These are phyloP conservation scores for Immersiporthe knoxdaviesiana DNA, from an alignment of 2,329 filamentous ascomycete genomes.

Conservation along the genomic window DNA sequence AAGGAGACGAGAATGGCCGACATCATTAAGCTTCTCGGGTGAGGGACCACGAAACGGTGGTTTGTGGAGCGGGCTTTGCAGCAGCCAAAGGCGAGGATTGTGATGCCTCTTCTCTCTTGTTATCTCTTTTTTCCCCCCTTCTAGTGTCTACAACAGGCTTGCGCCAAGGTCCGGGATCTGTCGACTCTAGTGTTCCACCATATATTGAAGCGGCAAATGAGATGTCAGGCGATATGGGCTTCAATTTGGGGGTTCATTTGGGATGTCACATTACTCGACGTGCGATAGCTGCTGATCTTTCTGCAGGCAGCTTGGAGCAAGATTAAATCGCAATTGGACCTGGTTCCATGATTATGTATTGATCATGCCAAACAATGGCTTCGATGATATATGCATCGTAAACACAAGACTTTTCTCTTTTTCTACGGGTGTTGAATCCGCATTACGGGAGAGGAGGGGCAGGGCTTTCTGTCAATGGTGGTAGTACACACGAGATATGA, in stretches of 20 bases:
- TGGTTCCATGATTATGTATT: neutral
- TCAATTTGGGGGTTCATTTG: neutral
- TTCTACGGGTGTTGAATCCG: neutral
- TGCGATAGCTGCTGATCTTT: neutral
- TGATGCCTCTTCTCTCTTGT: neutral
- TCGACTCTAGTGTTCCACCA: neutral
- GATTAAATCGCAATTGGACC: neutral
- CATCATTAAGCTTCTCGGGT: conserved; percentile 51
- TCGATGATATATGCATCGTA: neutral
- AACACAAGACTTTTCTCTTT: neutral
- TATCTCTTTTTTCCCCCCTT: neutral
- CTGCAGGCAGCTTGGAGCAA: neutral
- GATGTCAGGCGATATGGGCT: neutral
- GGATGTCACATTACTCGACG: neutral
- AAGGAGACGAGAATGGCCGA: conserved; percentile 63
- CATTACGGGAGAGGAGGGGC: neutral
- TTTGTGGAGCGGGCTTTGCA: neutral
- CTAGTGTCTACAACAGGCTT: neutral
- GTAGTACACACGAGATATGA: neutral
- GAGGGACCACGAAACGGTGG: neutral
- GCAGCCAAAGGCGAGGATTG: neutral
- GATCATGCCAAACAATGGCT: neutral
- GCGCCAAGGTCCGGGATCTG: neutral
- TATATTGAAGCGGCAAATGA: neutral
- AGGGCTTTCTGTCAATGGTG: neutral